Conservation (phyloP, 371 early-diverging fungal genomes). For the Catenaria anguillulae region DNA sequence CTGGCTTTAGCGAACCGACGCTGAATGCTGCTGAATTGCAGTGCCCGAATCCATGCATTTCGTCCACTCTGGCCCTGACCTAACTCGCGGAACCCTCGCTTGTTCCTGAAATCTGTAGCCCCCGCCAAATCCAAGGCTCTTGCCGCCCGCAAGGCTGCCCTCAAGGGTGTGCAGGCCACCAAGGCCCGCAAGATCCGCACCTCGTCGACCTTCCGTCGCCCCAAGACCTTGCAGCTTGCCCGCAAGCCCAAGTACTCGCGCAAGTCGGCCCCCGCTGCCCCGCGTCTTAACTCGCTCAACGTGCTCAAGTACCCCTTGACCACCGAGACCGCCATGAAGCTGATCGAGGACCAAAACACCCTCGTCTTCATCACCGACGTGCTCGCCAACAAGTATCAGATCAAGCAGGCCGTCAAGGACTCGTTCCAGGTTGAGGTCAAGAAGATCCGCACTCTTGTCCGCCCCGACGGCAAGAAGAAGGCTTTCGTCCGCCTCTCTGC, state of each 20-base stretch:
- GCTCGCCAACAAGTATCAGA: slow-evolving; percentile 95
- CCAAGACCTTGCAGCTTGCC: slow-evolving; percentile 80
- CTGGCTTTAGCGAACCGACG: no score
- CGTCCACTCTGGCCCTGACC: no score
- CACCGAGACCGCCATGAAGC: slow-evolving; percentile 98
- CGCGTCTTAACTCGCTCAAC: slow-evolving; percentile 71
- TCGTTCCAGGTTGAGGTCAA: slow-evolving; percentile 87
- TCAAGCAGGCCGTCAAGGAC: slow-evolving; percentile 91
- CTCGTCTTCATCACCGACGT: slow-evolving; percentile 94
- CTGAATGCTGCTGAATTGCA: no score
- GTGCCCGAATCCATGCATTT: no score
- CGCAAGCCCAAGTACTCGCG: slow-evolving; percentile 85
- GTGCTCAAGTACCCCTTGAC: slow-evolving; percentile 86
- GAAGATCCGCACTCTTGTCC: slow-evolving; percentile 96
- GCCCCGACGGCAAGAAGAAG: slow-evolving; percentile 96
- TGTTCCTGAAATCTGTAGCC: no score
- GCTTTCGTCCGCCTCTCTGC: slow-evolving; percentile 94
- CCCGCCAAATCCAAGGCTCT: slow-evolving; percentile 21
- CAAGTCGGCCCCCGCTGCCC: slow-evolving; percentile 63
- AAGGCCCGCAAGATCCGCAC: slow-evolving; percentile 73
- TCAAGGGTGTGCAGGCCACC: slow-evolving; percentile 69
- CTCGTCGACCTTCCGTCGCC: slow-evolving; percentile 78
- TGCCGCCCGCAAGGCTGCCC: slow-evolving; percentile 64
- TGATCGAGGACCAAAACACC: slow-evolving; percentile 98
- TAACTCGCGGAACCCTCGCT: no score